Conservation (phyloP, 2,329 filamentous ascomycete genomes). For the Teratosphaeria nubilosa region DNA sequence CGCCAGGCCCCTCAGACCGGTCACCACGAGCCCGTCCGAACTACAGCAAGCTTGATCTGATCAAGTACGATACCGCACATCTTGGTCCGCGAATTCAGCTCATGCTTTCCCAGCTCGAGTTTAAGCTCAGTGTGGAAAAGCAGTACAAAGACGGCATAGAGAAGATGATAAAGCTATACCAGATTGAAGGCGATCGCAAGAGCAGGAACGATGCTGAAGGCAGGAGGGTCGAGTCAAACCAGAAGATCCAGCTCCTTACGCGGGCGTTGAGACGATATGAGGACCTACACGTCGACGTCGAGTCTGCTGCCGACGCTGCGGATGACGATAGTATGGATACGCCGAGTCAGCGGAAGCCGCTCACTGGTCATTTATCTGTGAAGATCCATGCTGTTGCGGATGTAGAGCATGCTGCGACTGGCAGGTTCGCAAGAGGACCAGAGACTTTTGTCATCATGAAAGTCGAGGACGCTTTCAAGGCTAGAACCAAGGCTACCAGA, state of each 20-base stretch:
- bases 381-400: slow-evolving; percentile 83
- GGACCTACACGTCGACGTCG: slow-evolving; percentile 86
- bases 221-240: slow-evolving; percentile 84
- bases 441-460: slow-evolving; percentile 96
- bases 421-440: slow-evolving; percentile 76
- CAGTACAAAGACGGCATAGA: slow-evolving; percentile 98
- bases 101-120: slow-evolving; percentile 97
- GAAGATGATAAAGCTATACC: slow-evolving; percentile 97
- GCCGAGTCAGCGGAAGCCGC: slow-evolving; percentile 88
- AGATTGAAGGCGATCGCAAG: slow-evolving; percentile 94
- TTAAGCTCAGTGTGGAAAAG: slow-evolving; percentile 97
- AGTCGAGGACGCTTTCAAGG: slow-evolving; percentile 87
- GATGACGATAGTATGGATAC: slow-evolving; percentile 97
- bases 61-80: slow-evolving; percentile 95
- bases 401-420: slow-evolving; percentile 78
- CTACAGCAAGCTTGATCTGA: slow-evolving; percentile 94
- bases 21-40: slow-evolving; percentile 72
- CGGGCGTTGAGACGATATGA: slow-evolving; percentile 95
- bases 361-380: slow-evolving; percentile 81
- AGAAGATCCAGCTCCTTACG: slow-evolving; percentile 92
- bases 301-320: slow-evolving; percentile 20
- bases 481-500: slow-evolving; percentile 72
- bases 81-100: slow-evolving; percentile 95
- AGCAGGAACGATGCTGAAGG: slow-evolving; percentile 88
- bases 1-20: slow-evolving; percentile 56